Conservation (phyloP, 2,329 filamentous ascomycete species). For the Scedosporium boydii region DNA sequence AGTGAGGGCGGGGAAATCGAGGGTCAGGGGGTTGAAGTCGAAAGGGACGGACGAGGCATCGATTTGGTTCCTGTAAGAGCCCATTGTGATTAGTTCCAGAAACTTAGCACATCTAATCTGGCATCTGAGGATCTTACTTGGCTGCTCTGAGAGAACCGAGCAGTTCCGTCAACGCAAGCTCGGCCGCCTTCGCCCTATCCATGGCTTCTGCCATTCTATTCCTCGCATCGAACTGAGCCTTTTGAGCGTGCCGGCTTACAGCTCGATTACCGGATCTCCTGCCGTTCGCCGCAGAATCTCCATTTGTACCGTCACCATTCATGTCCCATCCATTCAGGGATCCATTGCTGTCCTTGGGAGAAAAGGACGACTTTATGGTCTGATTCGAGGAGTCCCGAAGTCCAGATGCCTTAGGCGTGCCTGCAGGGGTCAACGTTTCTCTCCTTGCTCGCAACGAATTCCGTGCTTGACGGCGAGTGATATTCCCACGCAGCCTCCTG, state of each 20-base stretch:
- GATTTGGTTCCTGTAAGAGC: constrained; percentile 37
- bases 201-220: constrained; percentile 57
- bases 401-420: constrained; percentile 33
- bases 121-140: constrained; percentile 48
- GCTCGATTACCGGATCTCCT: constrained; percentile 28
- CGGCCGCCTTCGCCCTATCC: constrained; percentile 74
- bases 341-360: constrained; percentile 23
- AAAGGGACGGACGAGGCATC: constrained; percentile 49
- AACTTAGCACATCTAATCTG: background rate
- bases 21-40: constrained; percentile 75
- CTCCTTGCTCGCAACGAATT: constrained; percentile 47
- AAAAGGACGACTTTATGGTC: constrained; percentile 24
- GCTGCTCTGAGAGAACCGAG: constrained; percentile 74
- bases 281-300: constrained; percentile 19
- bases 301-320: background rate
- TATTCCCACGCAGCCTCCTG: constrained; percentile 67
- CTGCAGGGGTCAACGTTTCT: constrained; percentile 50
- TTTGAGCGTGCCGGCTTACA: constrained; percentile 45
- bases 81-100: background rate
- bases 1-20: constrained; percentile 79
- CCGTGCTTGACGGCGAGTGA: constrained; percentile 77
- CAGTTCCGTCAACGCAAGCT: constrained; percentile 76
- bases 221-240: constrained; percentile 53
- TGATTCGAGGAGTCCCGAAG: constrained; percentile 17
- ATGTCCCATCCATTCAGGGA: constrained; percentile 14